Base-by-base conservation (phyloP, 2,329 filamentous ascomycete species). In the Verticillium nonalfalfae region DNA sequence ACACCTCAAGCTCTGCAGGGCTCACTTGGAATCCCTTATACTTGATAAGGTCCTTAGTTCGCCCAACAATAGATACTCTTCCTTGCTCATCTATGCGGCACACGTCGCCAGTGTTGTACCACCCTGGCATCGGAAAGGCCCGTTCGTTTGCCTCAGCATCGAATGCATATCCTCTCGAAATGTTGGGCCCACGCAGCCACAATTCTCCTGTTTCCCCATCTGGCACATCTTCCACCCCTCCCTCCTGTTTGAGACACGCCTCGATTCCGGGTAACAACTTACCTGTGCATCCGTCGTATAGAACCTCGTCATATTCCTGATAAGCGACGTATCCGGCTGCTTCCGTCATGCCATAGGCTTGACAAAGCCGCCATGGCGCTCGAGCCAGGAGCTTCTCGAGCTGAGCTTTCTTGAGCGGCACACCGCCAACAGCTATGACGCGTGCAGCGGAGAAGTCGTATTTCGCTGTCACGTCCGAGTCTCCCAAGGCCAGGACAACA, bases 31-130 rank as follows among this genome's bases (percentile, higher is more conserved):
- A 76, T 4, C 74, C 75, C 58, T 77, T 77, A 66, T 76, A 77
- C 64, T 78, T 78, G 64, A 78, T 76, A 18, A 78, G 60, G 34
- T 77, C 74, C 59, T 78, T 78, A 2, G 74, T 74, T 1, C 76
- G 66, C 1, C 74, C 76, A 9, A 76, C 71, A 13, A 78, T 71
- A 40, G 66, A 72, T 6, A 77, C 61, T 3, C 68, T 65, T 1
- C 74, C 73, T 1, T 72, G 54, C 0, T 61, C 58, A 60, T 75
- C 73, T 36, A 77, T 70, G 1, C 66, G 72, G 56, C 76, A 78
- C 1, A 80, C 74, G 60, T 81, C 78, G 1, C 79, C 78, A 0
- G 79, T 81, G 56, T 76, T 76, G 59, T 77, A 78, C 77, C 77
- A 80, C 0, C 74, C 75, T 3, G 68, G 58, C 11, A 70, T 62